phyloP scores from a whole-genome alignment of 2,329 filamentous ascomycete species.

The Coleophoma crateriformis region DNA sequence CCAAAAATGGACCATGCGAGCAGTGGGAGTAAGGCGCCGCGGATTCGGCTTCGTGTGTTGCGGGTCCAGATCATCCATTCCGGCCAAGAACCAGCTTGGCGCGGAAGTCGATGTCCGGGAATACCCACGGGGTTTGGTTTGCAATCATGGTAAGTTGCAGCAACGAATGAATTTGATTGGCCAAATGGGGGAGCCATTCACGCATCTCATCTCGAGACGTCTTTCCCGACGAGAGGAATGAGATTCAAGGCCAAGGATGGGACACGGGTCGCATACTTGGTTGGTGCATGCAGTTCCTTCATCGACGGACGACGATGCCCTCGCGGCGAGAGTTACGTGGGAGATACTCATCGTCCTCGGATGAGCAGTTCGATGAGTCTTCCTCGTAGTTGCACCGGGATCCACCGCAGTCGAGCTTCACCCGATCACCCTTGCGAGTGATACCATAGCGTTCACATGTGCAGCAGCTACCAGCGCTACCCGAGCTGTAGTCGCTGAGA shows the following conservation, averaged over 20 bases:
- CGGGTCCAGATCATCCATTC: not conserved
- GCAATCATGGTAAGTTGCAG: constrained; percentile 19
- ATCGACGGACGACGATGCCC: constrained; percentile 50
- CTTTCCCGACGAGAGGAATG: constrained; percentile 1
- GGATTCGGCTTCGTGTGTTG: constrained; percentile 24
- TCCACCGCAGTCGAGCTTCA: constrained; percentile 95
- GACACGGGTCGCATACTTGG: too few relatives aligned
- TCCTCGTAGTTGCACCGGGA: constrained; percentile 78
- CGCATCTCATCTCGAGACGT: not conserved
- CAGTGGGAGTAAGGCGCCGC: constrained; percentile 12
- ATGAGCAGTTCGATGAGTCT: constrained; percentile 66
- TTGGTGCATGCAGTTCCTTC: constrained; percentile 5
- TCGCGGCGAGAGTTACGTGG: constrained; percentile 54
- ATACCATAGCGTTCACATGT: constrained; percentile 96
- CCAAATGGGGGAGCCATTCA: too few relatives aligned
- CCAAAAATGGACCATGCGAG: not conserved
- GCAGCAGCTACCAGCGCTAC: constrained; percentile 62
- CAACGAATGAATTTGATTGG: constrained; percentile 14
- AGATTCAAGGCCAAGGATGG: not conserved
- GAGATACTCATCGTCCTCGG: constrained; percentile 55
- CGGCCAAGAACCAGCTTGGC: too few relatives aligned
- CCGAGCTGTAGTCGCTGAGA: constrained; percentile 74
- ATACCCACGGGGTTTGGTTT: constrained; percentile 5
- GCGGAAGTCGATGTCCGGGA: constrained; percentile 2
- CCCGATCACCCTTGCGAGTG: constrained; percentile 84